phyloP scores from a whole-genome alignment of 75 land plant species.

The Pinus tabuliformis region DNA sequence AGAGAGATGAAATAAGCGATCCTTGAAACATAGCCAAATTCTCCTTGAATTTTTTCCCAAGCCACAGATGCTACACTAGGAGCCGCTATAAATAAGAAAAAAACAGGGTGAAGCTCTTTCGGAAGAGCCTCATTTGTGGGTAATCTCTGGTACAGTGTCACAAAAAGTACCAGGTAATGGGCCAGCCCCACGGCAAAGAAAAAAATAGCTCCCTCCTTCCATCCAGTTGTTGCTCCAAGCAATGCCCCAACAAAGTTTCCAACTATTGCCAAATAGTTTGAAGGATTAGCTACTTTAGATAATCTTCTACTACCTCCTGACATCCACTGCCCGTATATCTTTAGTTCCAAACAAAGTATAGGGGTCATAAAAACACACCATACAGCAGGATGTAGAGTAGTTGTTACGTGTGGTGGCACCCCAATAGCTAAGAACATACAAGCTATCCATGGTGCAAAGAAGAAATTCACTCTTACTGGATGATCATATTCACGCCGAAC shows the following conservation, averaged over 20 bases:
- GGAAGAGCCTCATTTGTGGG: slow-evolving; percentile 43
- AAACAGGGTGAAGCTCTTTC: slow-evolving; percentile 52
- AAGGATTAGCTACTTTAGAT: slow-evolving; percentile 61
- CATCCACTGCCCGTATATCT: slow-evolving; percentile 75
- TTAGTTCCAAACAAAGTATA: slow-evolving; percentile 52
- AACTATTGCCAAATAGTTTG: slow-evolving; percentile 56
- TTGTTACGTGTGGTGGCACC: slow-evolving; percentile 49
- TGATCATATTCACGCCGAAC: slow-evolving; percentile 82
- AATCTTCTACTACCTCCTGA: slow-evolving; percentile 47
- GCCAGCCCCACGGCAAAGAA: slow-evolving; percentile 58
- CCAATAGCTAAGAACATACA: slow-evolving; percentile 63
- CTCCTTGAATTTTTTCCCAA: slow-evolving; percentile 45
- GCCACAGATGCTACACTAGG: slow-evolving; percentile 69
- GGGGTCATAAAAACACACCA: slow-evolving; percentile 85
- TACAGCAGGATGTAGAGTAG: slow-evolving; percentile 27
- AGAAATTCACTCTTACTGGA: slow-evolving; percentile 82
- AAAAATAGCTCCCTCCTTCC: slow-evolving; percentile 52
- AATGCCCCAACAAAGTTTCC: slow-evolving; percentile 53
- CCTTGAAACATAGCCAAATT: slow-evolving; percentile 39
- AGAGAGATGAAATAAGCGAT: slow-evolving; percentile 53
- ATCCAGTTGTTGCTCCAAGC: slow-evolving; percentile 40
- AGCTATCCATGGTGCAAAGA: slow-evolving; percentile 87
- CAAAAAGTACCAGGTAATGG: slow-evolving; percentile 67
- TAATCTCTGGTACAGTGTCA: slow-evolving; percentile 64
- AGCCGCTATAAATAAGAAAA: slow-evolving; percentile 65